Evolutionary conservation across 73 alveolate genomes (phyloP).

Genomic region (Tetrahymena elliotti): DNA sequence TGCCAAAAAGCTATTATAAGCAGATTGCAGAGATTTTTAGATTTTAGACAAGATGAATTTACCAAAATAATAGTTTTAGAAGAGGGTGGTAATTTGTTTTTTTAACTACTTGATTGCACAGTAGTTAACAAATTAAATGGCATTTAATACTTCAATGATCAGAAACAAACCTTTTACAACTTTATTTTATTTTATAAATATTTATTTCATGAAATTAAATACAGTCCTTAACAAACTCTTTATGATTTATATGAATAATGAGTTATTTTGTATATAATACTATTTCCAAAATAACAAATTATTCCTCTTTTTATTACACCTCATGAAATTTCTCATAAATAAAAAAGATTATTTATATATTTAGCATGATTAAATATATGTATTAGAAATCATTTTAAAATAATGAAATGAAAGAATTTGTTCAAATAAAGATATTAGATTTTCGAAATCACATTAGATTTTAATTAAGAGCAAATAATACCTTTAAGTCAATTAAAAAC

Average conservation of each 20-base stretch:
- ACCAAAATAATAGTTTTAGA: not conserved
- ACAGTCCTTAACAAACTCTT: not conserved
- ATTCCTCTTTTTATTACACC: too few relatives aligned
- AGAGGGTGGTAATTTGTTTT: not conserved
- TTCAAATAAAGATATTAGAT: too few relatives aligned
- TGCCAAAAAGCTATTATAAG: not conserved
- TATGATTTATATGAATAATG: not conserved
- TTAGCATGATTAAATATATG: too few relatives aligned
- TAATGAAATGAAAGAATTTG: too few relatives aligned
- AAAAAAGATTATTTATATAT: too few relatives aligned
- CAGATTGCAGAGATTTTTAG: not conserved
- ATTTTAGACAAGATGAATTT: not conserved
- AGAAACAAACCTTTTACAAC: not conserved
- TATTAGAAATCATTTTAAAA: too few relatives aligned
- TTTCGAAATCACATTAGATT: too few relatives aligned
- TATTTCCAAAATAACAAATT: too few relatives aligned
- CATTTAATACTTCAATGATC: not conserved
- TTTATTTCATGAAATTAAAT: not conserved
- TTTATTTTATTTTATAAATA: not conserved
- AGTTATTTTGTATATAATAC: too few relatives aligned
- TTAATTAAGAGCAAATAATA: too few relatives aligned
- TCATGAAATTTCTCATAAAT: too few relatives aligned
- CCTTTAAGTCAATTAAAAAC: not conserved
- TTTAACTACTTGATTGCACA: not conserved
- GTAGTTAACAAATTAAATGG: not conserved